These are phyloP conservation scores for Lablab purpureus DNA, from an alignment of 306 rosid species.

Conservation along the genomic window DNA sequence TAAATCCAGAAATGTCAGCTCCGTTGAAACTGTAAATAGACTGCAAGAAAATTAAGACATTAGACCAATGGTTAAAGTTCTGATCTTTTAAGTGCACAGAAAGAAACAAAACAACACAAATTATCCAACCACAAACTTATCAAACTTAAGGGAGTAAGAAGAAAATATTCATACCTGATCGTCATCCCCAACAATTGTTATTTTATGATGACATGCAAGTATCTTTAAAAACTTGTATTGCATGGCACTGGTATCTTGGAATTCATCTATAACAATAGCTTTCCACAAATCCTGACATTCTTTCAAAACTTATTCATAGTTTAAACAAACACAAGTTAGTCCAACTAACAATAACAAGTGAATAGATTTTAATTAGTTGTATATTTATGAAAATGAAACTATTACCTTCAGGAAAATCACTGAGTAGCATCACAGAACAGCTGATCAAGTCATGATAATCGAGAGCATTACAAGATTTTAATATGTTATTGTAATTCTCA, in stretches of 20 bases:
- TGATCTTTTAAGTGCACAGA: constrained; percentile 6
- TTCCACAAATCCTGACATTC: constrained; percentile 82
- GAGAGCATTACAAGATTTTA: constrained; percentile 87
- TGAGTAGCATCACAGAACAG: constrained; percentile 87
- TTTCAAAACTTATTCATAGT: constrained; percentile 63
- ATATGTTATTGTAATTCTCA: constrained; percentile 71
- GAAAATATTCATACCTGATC: constrained; percentile 70
- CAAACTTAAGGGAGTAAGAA: constrained; percentile 11
- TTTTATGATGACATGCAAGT: constrained; percentile 74
- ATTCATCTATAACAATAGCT: constrained; percentile 93
- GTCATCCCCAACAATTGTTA: constrained; percentile 97
- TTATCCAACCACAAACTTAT: constrained; percentile 25
- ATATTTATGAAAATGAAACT: constrained; percentile 34
- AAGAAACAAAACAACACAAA: constrained; percentile 41
- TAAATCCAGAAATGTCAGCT: constrained; percentile 91
- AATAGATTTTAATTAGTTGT: constrained; percentile 35
- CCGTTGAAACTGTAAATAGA: constrained; percentile 99
- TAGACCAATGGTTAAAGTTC: constrained; percentile 33
- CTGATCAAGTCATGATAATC: constrained; percentile 96
- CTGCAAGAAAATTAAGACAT: constrained; percentile 55
- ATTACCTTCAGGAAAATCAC: constrained; percentile 87
- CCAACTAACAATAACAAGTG: constrained; percentile 39
- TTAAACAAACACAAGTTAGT: constrained; percentile 52
- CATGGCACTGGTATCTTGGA: constrained; percentile 97
- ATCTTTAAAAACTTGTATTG: constrained; percentile 78